These are phyloP conservation scores for Groenewaldozyma auringiensis DNA, from an alignment of 1,139 yeast species.

Conservation along the genomic window DNA sequence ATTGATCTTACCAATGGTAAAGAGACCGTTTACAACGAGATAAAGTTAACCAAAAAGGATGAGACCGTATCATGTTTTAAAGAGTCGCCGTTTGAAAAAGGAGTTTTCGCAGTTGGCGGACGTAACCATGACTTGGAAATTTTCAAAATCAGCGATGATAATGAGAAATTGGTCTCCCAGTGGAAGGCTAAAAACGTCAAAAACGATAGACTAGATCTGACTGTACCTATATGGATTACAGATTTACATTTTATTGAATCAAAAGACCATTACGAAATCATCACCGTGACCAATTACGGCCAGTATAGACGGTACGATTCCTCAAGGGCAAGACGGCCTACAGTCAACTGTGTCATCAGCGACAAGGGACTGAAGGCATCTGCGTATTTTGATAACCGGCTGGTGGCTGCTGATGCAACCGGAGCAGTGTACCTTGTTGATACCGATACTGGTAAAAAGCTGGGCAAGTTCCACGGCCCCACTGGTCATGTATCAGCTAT, in stretches of 20 bases:
- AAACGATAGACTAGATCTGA: conserved; percentile 31
- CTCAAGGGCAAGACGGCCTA: conserved; percentile 26
- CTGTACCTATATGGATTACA: conserved; percentile 33
- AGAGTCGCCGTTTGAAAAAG: conserved; percentile 12
- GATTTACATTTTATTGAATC: conserved; percentile 26
- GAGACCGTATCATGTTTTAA: conserved; percentile 9
- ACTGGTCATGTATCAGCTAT: conserved; percentile 25
- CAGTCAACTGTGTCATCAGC: conserved; percentile 17
- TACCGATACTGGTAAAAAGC: conserved; percentile 9
- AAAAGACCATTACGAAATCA: conserved; percentile 34
- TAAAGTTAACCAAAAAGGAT: background rate
- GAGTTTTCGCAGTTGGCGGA: conserved; percentile 36
- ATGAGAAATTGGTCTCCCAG: conserved; percentile 10
- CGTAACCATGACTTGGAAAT: conserved; percentile 39
- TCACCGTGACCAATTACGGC: conserved; percentile 65
- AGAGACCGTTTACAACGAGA: background rate
- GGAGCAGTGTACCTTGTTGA: conserved; percentile 19
- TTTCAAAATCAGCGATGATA: conserved; percentile 13
- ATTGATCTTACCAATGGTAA: background rate
- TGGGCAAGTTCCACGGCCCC: conserved; percentile 25
- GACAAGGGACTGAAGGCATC: conserved; percentile 17
- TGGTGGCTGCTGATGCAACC: conserved; percentile 23
- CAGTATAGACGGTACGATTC: conserved; percentile 38
- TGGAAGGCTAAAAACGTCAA: conserved; percentile 36
- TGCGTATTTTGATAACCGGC: conserved; percentile 13